These are phyloP conservation scores for Chrysosphaeria jannelii DNA, from an alignment of 2,329 filamentous ascomycete species.

Conservation along the genomic window DNA sequence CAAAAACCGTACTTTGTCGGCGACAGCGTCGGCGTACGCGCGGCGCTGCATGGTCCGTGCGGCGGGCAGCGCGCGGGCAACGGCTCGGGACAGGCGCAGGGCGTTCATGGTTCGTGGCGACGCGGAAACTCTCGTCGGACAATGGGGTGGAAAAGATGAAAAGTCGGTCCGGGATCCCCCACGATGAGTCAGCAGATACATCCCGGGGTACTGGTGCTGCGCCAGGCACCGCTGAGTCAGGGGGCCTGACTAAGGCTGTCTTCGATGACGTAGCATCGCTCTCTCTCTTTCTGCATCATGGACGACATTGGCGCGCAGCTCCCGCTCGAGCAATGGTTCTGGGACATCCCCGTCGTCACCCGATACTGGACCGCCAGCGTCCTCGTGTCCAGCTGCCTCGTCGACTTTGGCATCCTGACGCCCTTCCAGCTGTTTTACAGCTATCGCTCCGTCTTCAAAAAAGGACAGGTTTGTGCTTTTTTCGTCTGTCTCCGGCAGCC, in stretches of 20 bases:
- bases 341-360: slow-evolving; percentile 91
- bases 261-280: no score
- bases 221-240: no score
- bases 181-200: no score
- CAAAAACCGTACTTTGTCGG: slow-evolving; percentile 58
- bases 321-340: slow-evolving; percentile 86
- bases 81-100: slow-evolving; percentile 70
- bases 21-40: slow-evolving; percentile 67
- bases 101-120: slow-evolving; percentile 47
- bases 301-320: slow-evolving; percentile 31
- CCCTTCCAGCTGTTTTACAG: slow-evolving; percentile 96
- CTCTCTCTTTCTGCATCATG: no score
- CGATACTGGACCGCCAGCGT: slow-evolving; percentile 92
- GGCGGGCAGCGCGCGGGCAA: slow-evolving; percentile 54
- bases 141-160: no score
- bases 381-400: slow-evolving; percentile 57
- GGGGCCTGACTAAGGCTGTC: no score
- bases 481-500: background rate
- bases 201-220: no score
- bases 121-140: no score
- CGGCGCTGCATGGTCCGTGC: slow-evolving; percentile 47
- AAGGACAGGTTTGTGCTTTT: slow-evolving; percentile 41
- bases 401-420: slow-evolving; percentile 77
- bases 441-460: slow-evolving; percentile 68
- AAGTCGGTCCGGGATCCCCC: no score